Percentiles rank a stretch among this genome's conserved stretches.
Evolutionary conservation across 2,329 filamentous ascomycete genomes (phyloP).

Genomic region (Parastagonospora avenae): DNA sequence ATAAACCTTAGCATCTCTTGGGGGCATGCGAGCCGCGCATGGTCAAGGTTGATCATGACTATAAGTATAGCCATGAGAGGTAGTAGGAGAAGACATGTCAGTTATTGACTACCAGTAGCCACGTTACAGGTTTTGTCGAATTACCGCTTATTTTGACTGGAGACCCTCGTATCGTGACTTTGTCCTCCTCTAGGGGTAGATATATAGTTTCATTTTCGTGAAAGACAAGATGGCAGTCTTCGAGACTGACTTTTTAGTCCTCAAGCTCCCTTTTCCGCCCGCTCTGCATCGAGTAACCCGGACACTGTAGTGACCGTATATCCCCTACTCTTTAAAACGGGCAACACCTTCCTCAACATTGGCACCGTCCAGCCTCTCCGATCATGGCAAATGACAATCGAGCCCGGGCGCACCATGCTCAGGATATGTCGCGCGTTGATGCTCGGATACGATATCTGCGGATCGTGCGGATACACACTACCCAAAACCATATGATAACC

Average conservation of each 20-base stretch:
- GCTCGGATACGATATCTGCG: conserved; percentile 73
- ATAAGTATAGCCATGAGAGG: too few species aligned
- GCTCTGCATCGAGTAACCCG: conserved; percentile 19
- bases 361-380: conserved; percentile 79
- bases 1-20: too few species aligned
- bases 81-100: too few species aligned
- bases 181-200: not conserved
- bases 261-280: not conserved
- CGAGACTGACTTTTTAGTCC: too few species aligned
- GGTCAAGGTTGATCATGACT: too few species aligned
- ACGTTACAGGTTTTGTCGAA: too few species aligned
- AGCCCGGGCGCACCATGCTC: conserved; percentile 77
- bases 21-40: too few species aligned
- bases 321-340: conserved; percentile 70
- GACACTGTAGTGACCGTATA: conserved; percentile 72
- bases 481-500: conserved; percentile 79
- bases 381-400: conserved; percentile 87
- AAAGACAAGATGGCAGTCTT: not conserved
- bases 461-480: conserved; percentile 86
- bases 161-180: too few species aligned
- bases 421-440: conserved; percentile 80
- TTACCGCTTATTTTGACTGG: too few species aligned
- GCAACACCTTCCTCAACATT: conserved; percentile 75
- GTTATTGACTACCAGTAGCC: too few species aligned
- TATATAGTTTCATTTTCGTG: not conserved